Base-by-base conservation (phyloP, 305 asterid genomes). In the Fraxinus platypoda region DNA sequence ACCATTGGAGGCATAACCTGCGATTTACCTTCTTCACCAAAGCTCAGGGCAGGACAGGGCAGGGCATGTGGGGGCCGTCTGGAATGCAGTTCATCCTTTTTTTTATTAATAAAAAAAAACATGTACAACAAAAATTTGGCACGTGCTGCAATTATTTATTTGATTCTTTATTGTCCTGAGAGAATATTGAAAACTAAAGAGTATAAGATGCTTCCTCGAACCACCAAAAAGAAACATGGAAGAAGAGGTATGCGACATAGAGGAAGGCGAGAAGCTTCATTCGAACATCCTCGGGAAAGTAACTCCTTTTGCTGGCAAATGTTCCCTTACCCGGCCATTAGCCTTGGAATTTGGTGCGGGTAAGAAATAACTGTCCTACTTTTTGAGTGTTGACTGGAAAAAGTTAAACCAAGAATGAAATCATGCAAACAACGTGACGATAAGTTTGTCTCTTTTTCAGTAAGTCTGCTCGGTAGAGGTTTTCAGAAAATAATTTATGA, bases 181-280 rank as follows among this genome's bases (percentile, higher is more conserved):
- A 25, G 31, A 62, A 23, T 2, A 31, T 62, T 62, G 71, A 62
- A 43, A 62, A 62, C 31, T 8, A 23, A 2, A 62, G 71, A 0
- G 13, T 3, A 6, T 46, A 21, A 1, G 71, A 59, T 23, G 71
- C 34, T 9, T 64, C 17, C 15, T 64, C 15, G 73, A 64, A 64
- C 33, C 34, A 25, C 1, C 72, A 2, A 64, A 64, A 21, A 11
- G 2, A 72, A 25, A 4, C 8, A 19, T 4, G 41, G 17, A 9
- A 66, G 41, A n/a, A 37, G 46, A 64, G 81, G 81, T 9, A 11
- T 3, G 33, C 17, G 81, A 78, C 31, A 75, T 4, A 30, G 79
- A 76, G 83, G 77, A 75, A 54, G 66, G 82, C 74, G 75, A 43
- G 86, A 86, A 86, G 82, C 11, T 83, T 83, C 89, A 41, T 78